Conservation (phyloP, 306 rosid species). For the Acacia acuminata region DNA sequence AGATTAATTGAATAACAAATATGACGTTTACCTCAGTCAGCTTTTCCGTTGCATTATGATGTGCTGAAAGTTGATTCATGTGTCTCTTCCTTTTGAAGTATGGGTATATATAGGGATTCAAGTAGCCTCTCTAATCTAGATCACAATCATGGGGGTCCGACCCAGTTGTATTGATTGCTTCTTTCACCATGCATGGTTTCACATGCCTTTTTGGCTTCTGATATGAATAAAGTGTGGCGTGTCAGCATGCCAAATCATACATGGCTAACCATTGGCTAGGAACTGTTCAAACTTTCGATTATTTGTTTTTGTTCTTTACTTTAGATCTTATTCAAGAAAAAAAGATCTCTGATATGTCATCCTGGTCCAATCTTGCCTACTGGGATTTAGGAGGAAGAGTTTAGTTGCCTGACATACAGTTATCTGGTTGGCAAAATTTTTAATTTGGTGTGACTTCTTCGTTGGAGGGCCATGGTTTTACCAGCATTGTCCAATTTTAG, state of each 20-base stretch:
- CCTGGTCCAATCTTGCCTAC: not conserved
- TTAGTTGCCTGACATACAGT: not conserved
- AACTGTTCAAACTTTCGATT: not conserved
- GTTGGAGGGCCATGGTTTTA: not conserved
- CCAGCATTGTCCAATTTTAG: not conserved
- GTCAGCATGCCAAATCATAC: constrained; percentile 4
- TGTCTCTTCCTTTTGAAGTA: not conserved
- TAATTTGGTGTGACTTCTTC: not conserved
- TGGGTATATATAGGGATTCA: not conserved
- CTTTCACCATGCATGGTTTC: constrained; percentile 3
- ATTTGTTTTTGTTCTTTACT: not conserved
- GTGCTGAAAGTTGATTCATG: constrained; percentile 7
- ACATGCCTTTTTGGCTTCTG: constrained; percentile 14
- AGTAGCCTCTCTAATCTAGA: not conserved
- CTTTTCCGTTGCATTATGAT: constrained; percentile 6
- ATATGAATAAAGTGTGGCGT: constrained; percentile 3
- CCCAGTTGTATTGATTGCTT: not conserved
- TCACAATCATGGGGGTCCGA: not conserved
- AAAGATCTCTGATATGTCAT: not conserved
- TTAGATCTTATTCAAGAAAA: not conserved
- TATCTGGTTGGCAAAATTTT: not conserved
- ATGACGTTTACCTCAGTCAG: not conserved
- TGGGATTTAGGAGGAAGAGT: not conserved
- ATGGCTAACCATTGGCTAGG: not conserved
- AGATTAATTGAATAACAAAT: not conserved